Percentiles rank a stretch among this genome's conserved stretches.
Evolutionary conservation across 2,329 filamentous ascomycete genomes (phyloP).

Genomic region (Claviceps sp.): DNA sequence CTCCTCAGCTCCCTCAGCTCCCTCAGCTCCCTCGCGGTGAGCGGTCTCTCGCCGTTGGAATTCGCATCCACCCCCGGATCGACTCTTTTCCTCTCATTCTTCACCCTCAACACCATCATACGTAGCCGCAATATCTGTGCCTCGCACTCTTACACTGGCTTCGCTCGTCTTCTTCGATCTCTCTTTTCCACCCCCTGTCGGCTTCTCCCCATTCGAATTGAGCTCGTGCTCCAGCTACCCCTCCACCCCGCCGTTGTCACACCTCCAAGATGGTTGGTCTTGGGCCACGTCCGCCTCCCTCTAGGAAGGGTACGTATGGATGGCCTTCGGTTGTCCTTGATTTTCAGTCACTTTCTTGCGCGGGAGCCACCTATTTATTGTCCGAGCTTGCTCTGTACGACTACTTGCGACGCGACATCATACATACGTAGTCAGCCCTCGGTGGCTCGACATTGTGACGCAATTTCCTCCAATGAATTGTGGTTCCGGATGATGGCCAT

Average conservation of each 20-base stretch:
- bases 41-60: not conserved
- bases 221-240: conserved; percentile 15
- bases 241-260: conserved; percentile 22
- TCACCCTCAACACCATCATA: not conserved
- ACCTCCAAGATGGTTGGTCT: conserved; percentile 34
- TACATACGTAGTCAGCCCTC: not conserved
- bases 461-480: not conserved
- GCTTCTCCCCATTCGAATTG: conserved; percentile 3
- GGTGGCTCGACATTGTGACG: conserved; percentile 1
- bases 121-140: not conserved
- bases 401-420: not conserved
- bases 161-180: not conserved
- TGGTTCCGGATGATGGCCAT: not conserved
- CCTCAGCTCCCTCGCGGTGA: not conserved
- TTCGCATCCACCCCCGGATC: not conserved
- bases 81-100: not conserved
- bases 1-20: not conserved
- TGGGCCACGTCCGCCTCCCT: conserved; percentile 36
- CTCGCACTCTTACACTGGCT: not conserved
- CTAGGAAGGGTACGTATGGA: conserved; percentile 51
- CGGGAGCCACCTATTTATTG: not conserved
- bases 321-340: not conserved
- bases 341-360: not conserved
- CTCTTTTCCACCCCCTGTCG: not conserved
- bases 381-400: not conserved